Conservation (phyloP, 73 alveolate genomes). For the Tetrahymena borealis region DNA sequence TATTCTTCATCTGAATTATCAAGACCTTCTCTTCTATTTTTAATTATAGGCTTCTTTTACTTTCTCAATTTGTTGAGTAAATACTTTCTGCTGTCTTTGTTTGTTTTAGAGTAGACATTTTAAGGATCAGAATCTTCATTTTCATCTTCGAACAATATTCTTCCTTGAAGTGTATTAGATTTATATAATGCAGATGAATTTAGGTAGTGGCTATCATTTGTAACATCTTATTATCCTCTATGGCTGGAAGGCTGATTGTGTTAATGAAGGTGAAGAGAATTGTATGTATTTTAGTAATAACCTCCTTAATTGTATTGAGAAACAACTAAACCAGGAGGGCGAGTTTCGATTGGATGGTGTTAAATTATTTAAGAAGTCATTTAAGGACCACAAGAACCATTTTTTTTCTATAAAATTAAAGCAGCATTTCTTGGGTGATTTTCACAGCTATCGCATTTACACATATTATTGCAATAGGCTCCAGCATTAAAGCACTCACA, state of each 20-base stretch:
- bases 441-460: neutral
- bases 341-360: neutral
- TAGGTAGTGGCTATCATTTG: neutral
- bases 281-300: neutral
- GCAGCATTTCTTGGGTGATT: neutral
- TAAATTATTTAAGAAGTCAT: neutral
- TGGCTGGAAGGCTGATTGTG: neutral
- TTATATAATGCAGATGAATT: neutral
- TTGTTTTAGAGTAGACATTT: neutral
- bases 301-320: neutral
- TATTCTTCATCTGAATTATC: neutral
- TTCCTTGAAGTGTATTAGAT: neutral
- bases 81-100: neutral
- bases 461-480: slow-evolving; percentile 48
- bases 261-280: neutral
- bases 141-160: neutral
- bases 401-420: neutral
- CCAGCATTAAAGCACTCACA: slow-evolving; percentile 94
- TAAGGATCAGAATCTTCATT: neutral
- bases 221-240: neutral
- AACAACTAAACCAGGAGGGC: neutral
- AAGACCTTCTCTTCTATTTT: neutral
- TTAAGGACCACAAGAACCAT: neutral
- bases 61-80: neutral
- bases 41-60: neutral